Evolutionary conservation across 139 green algal genomes (phyloP), one percentile per base, ranked within the genome.

Genomic region (Volvox reticuliferus): DNA sequence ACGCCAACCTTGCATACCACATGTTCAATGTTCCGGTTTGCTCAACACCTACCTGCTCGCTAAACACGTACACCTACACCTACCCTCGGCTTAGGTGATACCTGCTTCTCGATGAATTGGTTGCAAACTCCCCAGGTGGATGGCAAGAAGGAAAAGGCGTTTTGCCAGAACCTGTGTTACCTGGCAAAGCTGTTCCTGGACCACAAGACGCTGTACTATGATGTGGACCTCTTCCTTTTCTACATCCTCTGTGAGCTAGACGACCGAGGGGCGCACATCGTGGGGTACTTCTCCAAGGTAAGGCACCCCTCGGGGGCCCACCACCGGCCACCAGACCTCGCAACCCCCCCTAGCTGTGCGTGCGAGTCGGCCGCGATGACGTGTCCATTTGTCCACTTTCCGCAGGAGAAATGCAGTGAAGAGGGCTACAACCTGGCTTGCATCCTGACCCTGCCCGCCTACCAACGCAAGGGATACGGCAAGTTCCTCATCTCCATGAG

Each of bases 201-300:
- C 95, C 98, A 99, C 96, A 99, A 99, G 95, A 99, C 98, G 71
- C 95, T 99, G 24, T 99, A 99, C 96, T 99, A 99, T 92, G 98
- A 99, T 87, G 98, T 99, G 24, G 98, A 99, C 95, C 96, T 99
- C 30, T 99, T 99, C 93, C 96, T 99, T 20, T 99, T 99, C 94
- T 99, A 99, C 94, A 95, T 99, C 61, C 93, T 99, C 82, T 99
- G 98, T 93, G 98, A 99, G 94, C 96, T 96, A 30, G 98, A 99
- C 91, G 97, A 99, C 85, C 91, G 97, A 6, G 98, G 98, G 13
- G 98, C 97, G n/a, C 98, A 99, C 94, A 96, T 99, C 33, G 97
- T 95, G n/a, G 98, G 98, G 14, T 98, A 99, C 93, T 99, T 99
- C 88, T 95, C 83, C 86, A 98, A 98, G 92, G 44, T 9, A 55